Evolutionary conservation across 2,329 filamentous ascomycete genomes (phyloP), one percentile per base, ranked within the genome.

Genomic region (Aspergillus melleus): DNA sequence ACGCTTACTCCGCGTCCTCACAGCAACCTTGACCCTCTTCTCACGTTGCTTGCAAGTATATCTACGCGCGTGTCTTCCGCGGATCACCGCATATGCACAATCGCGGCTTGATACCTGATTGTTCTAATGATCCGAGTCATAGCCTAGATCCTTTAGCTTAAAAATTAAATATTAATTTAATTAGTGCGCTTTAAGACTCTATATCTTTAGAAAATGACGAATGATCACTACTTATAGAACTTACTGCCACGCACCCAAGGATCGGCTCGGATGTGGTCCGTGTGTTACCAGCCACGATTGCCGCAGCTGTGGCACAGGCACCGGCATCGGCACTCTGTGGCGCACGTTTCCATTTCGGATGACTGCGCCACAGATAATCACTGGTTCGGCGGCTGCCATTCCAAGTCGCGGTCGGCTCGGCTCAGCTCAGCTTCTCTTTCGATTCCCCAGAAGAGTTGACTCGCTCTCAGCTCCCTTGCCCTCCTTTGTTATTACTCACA

Each of bases 11-110:
- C 8, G 26, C 26, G 26, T 29, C 26, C 26, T 9, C 26, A 29
- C 26, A 9, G 26, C 26, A 1, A 9, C 26, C 26, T 9, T 29
- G 26, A 29, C 6, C 6, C 26, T 29, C 26, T 29, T 29, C 26
- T 29, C 26, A 29, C 58, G 86, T 90, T 1, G 86, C 85, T 0
- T 81, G 80, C 51, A 89, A 88, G 68, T 88, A 88, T 64, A 79
- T 90, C 54, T 90, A 88, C 68, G 78, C 84, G 2, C 83, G 88
- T 22, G 70, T 88, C 6, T 90, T 89, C 77, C 78, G 81, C 32
- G 82, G 84, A 61, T 86, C 84, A 6, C 79, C 83, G 65, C 80
- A 83, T 68, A 76, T 84, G 72, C 76, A 78, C 55, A 77, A 78
- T 58, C 76, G 77, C 51, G 85, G 78, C 32, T 73, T 77, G 52